Conservation (phyloP, 148 eudicot species). For the Silene conica region DNA sequence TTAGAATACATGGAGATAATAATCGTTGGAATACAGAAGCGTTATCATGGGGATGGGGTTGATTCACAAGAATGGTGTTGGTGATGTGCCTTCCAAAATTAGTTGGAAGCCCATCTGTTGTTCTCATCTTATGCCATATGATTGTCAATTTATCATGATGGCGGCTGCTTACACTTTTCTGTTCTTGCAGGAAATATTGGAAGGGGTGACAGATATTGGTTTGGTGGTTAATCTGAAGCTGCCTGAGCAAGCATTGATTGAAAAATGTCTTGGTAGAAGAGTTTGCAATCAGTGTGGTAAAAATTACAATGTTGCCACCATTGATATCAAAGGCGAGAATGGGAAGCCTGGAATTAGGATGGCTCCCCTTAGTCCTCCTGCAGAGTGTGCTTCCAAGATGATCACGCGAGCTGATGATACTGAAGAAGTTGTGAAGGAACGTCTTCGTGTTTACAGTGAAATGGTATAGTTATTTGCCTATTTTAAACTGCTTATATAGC, state of each 20-base stretch:
- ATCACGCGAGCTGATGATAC: constrained; percentile 91
- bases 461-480: constrained; percentile 47
- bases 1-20: neutral
- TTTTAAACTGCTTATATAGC: neutral
- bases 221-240: constrained; percentile 91
- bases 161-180: constrained; percentile 8
- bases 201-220: constrained; percentile 88
- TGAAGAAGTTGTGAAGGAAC: constrained; percentile 72
- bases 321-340: constrained; percentile 67
- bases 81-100: neutral
- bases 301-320: constrained; percentile 79
- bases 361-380: constrained; percentile 83
- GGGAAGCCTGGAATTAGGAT: constrained; percentile 73
- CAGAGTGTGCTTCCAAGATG: constrained; percentile 82
- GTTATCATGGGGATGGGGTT: neutral
- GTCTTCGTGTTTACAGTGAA: constrained; percentile 73
- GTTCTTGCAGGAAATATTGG: constrained; percentile 75
- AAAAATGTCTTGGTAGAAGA: constrained; percentile 97
- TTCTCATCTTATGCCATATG: neutral
- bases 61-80: neutral
- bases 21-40: neutral
- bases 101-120: neutral
- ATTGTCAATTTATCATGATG: neutral
- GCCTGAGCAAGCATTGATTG: constrained; percentile 77
- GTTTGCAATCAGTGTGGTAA: constrained; percentile 85